Evolutionary conservation across 805 yeast species (phyloP).

Genomic region (Kuraishia hungarica): DNA sequence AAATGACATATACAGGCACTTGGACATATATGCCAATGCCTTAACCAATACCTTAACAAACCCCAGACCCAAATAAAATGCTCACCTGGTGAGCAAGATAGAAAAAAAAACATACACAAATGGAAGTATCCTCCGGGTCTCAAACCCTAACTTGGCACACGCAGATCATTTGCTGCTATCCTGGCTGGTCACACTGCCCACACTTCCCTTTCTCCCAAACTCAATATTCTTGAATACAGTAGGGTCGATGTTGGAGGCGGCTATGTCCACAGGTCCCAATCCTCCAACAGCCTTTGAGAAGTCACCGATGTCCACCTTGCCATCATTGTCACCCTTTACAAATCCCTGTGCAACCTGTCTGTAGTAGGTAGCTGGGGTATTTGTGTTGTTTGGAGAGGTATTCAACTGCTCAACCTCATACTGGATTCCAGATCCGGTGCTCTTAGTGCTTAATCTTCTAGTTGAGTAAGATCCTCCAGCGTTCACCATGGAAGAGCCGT

Average conservation of each 20-base stretch:
- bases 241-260: background rate
- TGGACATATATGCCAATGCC: background rate
- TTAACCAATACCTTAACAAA: too few relatives aligned
- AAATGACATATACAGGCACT: background rate
- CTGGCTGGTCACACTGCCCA: background rate
- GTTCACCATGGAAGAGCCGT: constrained; percentile 11
- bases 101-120: background rate
- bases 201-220: background rate
- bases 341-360: constrained; percentile 4
- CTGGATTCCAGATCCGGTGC: constrained; percentile 1
- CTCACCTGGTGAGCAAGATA: background rate
- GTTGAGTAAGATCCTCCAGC: constrained; percentile 18
- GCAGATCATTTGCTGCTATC: background rate
- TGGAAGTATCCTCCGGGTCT: too few relatives aligned
- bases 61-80: too few relatives aligned
- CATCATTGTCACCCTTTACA: background rate
- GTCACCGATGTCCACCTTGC: constrained; percentile 1
- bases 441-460: background rate
- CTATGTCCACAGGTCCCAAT: background rate
- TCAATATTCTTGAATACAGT: background rate
- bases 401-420: constrained; percentile 6
- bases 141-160: background rate
- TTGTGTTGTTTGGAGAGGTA: constrained; percentile 20
- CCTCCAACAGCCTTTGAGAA: constrained; percentile 1
- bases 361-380: constrained; percentile 21